Evolutionary conservation across 2,329 filamentous ascomycete genomes (phyloP).

Genomic region (Beauveria varroae): DNA sequence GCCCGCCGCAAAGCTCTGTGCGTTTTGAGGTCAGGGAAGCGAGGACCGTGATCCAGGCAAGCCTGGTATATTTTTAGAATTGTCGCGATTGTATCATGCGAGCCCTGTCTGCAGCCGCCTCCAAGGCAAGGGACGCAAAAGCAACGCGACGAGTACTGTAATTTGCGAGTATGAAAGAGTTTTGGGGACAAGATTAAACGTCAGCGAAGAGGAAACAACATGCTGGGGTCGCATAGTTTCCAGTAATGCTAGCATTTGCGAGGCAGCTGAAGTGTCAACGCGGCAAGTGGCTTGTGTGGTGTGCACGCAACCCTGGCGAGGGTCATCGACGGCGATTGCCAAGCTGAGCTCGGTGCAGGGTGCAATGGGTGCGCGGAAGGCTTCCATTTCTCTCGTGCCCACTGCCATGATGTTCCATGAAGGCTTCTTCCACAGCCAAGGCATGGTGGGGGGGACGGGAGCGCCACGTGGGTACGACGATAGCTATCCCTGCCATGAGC

Average conservation of each 20-base stretch:
- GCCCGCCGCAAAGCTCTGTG: not conserved
- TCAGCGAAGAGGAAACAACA: not conserved
- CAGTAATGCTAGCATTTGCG: not conserved
- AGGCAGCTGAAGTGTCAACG: not conserved
- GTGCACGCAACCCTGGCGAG: not conserved
- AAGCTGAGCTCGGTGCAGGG: not conserved
- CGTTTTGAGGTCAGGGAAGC: not conserved
- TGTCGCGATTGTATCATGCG: not conserved
- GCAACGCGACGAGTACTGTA: not conserved
- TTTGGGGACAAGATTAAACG: not conserved
- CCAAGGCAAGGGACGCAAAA: not conserved
- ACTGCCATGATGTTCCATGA: not conserved
- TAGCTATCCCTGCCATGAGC: not conserved
- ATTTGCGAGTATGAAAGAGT: not conserved
- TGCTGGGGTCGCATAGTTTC: not conserved
- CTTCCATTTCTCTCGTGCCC: not conserved
- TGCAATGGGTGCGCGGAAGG: not conserved
- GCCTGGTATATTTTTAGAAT: conserved; percentile 1
- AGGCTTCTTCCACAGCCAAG: not conserved
- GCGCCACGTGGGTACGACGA: conserved; percentile 12
- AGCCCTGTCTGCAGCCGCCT: not conserved
- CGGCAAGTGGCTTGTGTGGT: conserved; percentile 1
- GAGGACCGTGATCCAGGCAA: not conserved
- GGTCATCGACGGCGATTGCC: not conserved
- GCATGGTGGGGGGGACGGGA: conserved; percentile 2